Conservation (phyloP, 2,329 filamentous ascomycete genomes). For the Rugonectria rugulosa region DNA sequence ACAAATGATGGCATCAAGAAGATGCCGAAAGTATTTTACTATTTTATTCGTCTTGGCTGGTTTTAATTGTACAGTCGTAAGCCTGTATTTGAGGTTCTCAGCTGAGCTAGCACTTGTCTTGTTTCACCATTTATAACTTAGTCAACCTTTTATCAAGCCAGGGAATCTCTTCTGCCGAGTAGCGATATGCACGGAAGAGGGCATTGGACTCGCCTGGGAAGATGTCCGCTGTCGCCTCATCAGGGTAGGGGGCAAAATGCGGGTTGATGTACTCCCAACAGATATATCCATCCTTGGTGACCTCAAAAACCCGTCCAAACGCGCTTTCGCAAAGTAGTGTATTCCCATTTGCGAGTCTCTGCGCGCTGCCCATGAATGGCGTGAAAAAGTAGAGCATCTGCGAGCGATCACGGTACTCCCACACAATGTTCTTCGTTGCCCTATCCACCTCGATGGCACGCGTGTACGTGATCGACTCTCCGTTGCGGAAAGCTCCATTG, state of each 20-base stretch:
- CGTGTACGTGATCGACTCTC: constrained; percentile 40
- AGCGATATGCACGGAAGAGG: constrained; percentile 39
- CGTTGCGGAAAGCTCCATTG: constrained; percentile 39
- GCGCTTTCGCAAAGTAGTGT: constrained; percentile 40
- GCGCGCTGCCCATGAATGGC: constrained; percentile 42
- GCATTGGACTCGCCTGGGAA: constrained; percentile 42
- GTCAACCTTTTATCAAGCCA: constrained; percentile 31
- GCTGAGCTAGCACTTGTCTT: too few species aligned
- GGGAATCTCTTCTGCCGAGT: constrained; percentile 38
- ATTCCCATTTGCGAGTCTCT: constrained; percentile 39
- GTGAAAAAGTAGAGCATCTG: constrained; percentile 43
- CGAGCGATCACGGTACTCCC: constrained; percentile 41
- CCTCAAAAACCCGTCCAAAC: constrained; percentile 39
- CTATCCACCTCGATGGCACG: constrained; percentile 38
- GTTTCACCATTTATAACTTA: too few species aligned
- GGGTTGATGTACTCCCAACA: constrained; percentile 44
- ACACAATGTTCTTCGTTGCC: constrained; percentile 33
- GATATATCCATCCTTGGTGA: constrained; percentile 35
- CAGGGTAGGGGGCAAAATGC: constrained; percentile 37
- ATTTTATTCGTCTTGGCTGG: too few species aligned
- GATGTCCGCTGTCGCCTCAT: constrained; percentile 33
- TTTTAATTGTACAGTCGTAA: too few species aligned
- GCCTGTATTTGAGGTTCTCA: too few species aligned
- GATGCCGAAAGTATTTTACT: too few species aligned
- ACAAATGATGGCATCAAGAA: too few species aligned